Base-by-base conservation (phyloP, 2,329 filamentous ascomycete species). In the Neofusicoccum parvum region DNA sequence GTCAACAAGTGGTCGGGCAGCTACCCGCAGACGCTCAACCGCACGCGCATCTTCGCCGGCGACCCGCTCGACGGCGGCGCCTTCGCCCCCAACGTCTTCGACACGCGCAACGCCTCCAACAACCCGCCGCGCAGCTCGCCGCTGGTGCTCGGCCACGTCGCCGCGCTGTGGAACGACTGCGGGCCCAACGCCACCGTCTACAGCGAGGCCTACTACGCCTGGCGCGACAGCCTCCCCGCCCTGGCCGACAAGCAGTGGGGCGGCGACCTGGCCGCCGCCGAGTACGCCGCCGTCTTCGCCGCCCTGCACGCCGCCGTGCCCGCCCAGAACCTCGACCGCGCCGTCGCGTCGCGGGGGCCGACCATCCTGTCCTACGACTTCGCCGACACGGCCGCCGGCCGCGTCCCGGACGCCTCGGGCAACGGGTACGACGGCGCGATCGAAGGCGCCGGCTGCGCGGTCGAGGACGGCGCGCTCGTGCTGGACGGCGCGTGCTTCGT, bases 41-140 rank as follows among this genome's bases (percentile, higher is more conserved):
- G 75, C 54, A 74, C 74, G n/a, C 75, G 81, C 0, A 75, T 81
- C 0, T 67, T 82, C 60, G 76, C 80, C 67, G 83, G 82, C 15
- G 72, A 81, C 41, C 77, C 79, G 0, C 70, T 76, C 1, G 75
- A 76, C 3, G 80, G 78, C 62, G 76, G 43, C 2, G 9, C 79
- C 14, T 86, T 80, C 78, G 76, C 80, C 0, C 85, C 85, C 0
- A 70, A 82, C 64, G 78, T 86, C 59, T 86, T 86, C 68, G 83
- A 86, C 62, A 78, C 77, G 0, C 78, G 75, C 17, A 84, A 85
- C 63, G 72, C 74, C 0, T 80, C 79, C 0, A 80, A 85, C 62
- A 85, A 86, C 67, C 80, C 83, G 0, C 67, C 76, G 1, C 69
- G 71, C 9, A 68, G 76, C 3, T 79, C 77, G 37, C 74, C 79